Percentiles rank a stretch among this genome's conserved stretches.
These are phyloP conservation scores for Xylaria flabelliformis DNA, from an alignment of 495 filamentous ascomycete genomes.

Conservation along the genomic window DNA sequence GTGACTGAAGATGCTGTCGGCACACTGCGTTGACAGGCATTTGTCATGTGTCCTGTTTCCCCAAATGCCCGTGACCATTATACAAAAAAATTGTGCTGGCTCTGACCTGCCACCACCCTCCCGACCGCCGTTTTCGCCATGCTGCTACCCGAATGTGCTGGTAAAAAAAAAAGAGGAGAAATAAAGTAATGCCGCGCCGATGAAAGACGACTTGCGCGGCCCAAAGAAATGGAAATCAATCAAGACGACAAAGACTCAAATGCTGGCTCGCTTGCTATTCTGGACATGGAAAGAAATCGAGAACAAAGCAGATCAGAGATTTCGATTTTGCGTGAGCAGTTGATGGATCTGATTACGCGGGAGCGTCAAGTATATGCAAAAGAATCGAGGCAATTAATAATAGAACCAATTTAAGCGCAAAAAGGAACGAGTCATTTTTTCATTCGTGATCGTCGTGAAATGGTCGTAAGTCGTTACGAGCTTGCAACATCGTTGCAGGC, in stretches of 20 bases:
- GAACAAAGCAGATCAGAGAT: conserved; percentile 42
- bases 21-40: conserved; percentile 28
- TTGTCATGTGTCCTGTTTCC: conserved; percentile 27
- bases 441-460: conserved; percentile 33
- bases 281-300: conserved; percentile 34
- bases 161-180: conserved; percentile 36
- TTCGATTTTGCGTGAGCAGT: conserved; percentile 37
- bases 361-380: conserved; percentile 38
- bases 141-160: conserved; percentile 38
- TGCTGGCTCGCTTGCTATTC: conserved; percentile 51
- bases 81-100: conserved; percentile 40
- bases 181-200: conserved; percentile 14
- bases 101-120: conserved; percentile 27
- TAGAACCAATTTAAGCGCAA: conserved; percentile 14
- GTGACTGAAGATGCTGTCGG: conserved; percentile 23
- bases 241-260: conserved; percentile 42
- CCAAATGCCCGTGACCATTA: conserved; percentile 40
- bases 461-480: conserved; percentile 42
- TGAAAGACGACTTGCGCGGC: not conserved
- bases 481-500: conserved; percentile 42
- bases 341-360: conserved; percentile 30
- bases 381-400: conserved; percentile 27
- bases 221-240: conserved; percentile 27
- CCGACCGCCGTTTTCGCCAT: conserved; percentile 44
- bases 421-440: conserved; percentile 28